These are phyloP conservation scores for Botrytis cinerea DNA, from an alignment of 2,329 filamentous ascomycete species.

Conservation along the genomic window DNA sequence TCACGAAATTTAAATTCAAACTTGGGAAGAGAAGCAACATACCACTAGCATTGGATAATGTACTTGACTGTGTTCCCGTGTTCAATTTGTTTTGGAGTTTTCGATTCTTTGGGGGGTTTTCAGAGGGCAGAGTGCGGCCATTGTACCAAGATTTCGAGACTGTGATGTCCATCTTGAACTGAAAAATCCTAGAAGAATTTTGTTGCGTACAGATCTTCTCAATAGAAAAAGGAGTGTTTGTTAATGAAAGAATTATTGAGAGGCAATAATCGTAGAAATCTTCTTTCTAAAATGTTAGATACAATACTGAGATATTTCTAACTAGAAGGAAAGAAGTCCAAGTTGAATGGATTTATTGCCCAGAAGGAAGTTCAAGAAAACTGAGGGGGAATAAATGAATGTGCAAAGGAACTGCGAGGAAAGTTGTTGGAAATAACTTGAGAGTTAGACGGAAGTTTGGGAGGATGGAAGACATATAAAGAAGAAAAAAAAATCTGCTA, in stretches of 20 bases:
- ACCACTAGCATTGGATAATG: not conserved
- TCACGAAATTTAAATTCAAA: fast-evolving
- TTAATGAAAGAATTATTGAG: not conserved
- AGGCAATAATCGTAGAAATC: too few species aligned
- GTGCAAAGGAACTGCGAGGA: not conserved
- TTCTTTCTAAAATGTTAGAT: not conserved
- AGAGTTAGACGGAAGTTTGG: not conserved
- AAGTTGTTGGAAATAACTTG: not conserved
- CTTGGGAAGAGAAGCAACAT: not conserved
- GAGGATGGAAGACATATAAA: not conserved
- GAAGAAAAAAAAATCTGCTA: not conserved
- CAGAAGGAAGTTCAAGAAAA: not conserved
- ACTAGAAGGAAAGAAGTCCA: not conserved
- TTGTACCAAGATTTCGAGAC: not conserved
- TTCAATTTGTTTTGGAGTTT: not conserved
- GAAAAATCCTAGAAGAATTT: not conserved
- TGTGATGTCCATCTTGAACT: constrained; percentile 9
- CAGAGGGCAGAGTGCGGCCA: too few species aligned
- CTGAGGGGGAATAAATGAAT: too few species aligned
- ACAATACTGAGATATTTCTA: not conserved
- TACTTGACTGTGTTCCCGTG: not conserved
- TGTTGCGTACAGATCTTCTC: not conserved
- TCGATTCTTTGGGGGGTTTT: too few species aligned
- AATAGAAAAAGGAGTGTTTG: not conserved
- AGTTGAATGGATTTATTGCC: not conserved